phyloP scores from a whole-genome alignment of 2,329 filamentous ascomycete species.

The Macrophomina pseudophaseolina region DNA sequence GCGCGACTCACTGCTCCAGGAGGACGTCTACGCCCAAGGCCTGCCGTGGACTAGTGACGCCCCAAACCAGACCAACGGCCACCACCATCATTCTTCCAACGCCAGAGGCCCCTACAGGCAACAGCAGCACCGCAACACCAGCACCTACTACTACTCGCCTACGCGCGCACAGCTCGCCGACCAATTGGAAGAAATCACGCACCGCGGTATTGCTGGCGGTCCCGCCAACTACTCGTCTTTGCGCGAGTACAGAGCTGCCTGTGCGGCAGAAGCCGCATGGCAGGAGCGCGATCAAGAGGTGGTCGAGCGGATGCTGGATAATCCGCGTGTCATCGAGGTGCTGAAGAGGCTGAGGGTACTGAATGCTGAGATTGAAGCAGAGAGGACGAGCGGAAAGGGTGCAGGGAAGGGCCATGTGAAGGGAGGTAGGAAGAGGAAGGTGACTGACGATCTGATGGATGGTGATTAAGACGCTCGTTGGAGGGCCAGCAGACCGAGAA shows the following conservation, averaged over 20 bases:
- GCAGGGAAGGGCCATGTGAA: constrained; percentile 11
- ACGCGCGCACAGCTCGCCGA: constrained; percentile 24
- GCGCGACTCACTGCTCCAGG: constrained; percentile 22
- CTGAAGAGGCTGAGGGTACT: constrained; percentile 19
- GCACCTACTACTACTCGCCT: background rate
- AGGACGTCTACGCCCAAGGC: constrained; percentile 4
- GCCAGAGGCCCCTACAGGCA: constrained; percentile 1
- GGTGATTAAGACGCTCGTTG: constrained; percentile 1
- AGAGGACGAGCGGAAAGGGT: constrained; percentile 18
- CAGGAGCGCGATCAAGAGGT: constrained; percentile 25
- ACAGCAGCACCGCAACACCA: background rate
- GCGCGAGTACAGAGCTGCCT: constrained; percentile 22
- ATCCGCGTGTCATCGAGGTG: constrained; percentile 15
- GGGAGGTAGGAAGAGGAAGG: constrained; percentile 20
- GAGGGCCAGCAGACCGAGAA: no score
- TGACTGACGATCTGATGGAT: constrained; percentile 11
- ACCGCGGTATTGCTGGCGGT: constrained; percentile 21
- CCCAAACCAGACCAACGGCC: background rate
- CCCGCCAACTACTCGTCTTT: constrained; percentile 4
- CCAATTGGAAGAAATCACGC: constrained; percentile 25
- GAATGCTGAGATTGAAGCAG: constrained; percentile 21
- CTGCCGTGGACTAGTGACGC: background rate
- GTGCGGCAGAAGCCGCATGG: constrained; percentile 24
- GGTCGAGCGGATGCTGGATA: constrained; percentile 26
- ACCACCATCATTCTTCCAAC: background rate